These are phyloP conservation scores for Dothidotthia symphoricarpi DNA, from an alignment of 2,329 filamentous ascomycete genomes.

Conservation along the genomic window DNA sequence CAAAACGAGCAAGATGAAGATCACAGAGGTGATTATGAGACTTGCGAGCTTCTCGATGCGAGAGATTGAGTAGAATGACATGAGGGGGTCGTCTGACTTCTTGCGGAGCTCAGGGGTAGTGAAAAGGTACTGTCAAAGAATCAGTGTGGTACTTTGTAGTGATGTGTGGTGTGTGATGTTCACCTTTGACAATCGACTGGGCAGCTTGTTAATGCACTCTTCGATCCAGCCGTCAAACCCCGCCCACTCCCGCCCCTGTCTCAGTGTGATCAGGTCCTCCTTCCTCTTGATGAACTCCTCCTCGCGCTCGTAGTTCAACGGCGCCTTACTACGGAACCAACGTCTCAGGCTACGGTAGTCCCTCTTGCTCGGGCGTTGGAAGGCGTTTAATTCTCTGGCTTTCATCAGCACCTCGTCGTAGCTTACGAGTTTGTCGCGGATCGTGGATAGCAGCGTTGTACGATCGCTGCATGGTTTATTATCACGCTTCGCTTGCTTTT, in stretches of 20 bases:
- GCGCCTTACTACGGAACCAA: constrained; percentile 33
- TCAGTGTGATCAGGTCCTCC: constrained; percentile 39
- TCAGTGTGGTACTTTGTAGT: not conserved
- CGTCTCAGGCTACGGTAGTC: constrained; percentile 35
- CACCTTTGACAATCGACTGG: constrained; percentile 26
- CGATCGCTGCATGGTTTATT: constrained; percentile 1
- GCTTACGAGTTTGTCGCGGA: constrained; percentile 16
- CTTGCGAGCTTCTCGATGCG: constrained; percentile 37
- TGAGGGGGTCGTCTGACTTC: constrained; percentile 26
- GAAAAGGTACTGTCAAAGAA: constrained; percentile 28
- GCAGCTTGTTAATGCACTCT: constrained; percentile 15
- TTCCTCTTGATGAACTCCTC: constrained; percentile 29
- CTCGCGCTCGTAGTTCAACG: constrained; percentile 23
- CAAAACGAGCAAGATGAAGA: constrained; percentile 39
- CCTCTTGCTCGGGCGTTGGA: constrained; percentile 34
- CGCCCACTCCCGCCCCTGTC: constrained; percentile 37
- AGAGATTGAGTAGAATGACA: constrained; percentile 34
- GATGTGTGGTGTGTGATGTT: constrained; percentile 6
- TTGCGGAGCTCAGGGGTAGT: constrained; percentile 29
- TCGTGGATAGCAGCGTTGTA: constrained; percentile 5
- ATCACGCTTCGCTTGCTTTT: constrained; percentile 3
- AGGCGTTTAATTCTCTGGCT: constrained; percentile 28
- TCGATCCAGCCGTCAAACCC: constrained; percentile 40
- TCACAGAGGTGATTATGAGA: constrained; percentile 39
- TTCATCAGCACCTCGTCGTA: constrained; percentile 38